These are phyloP conservation scores for Trifolium fragiferum DNA, from an alignment of 306 rosid species.

Conservation along the genomic window DNA sequence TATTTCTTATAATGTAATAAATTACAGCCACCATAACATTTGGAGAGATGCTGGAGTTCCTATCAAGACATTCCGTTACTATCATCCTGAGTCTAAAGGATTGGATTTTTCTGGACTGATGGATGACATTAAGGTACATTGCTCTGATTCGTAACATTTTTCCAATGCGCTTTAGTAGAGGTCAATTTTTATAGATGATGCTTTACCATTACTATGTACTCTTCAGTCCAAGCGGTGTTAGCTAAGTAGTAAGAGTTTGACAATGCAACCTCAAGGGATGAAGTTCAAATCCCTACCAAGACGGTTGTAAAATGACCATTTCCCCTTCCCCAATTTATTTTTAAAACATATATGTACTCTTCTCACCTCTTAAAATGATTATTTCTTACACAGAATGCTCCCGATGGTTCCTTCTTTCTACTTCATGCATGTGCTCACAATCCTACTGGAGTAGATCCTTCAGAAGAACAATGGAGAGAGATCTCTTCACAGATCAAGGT, in stretches of 20 bases:
- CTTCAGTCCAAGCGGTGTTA: background rate
- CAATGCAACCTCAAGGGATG: background rate
- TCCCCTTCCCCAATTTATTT: background rate
- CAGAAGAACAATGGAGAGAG: slow-evolving; percentile 94
- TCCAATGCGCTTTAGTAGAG: background rate
- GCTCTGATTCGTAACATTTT: slow-evolving; percentile 26
- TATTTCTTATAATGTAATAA: slow-evolving; percentile 36
- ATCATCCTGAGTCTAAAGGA: slow-evolving; percentile 87
- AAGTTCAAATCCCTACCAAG: background rate
- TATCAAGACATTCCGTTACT: slow-evolving; percentile 83
- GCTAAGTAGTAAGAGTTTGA: background rate
- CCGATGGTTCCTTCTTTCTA: slow-evolving; percentile 88
- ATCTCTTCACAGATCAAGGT: slow-evolving; percentile 84
- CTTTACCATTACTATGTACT: slow-evolving; percentile 36
- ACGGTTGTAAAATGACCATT: background rate
- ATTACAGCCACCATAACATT: slow-evolving; percentile 92
- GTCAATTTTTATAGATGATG: slow-evolving; percentile 17
- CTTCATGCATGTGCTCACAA: slow-evolving; percentile 99
- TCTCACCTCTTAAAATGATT: slow-evolving; percentile 30
- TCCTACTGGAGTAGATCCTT: slow-evolving; percentile 97
- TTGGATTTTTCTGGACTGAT: slow-evolving; percentile 80
- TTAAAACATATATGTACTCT: slow-evolving; percentile 10
- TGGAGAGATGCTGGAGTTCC: slow-evolving; percentile 96
- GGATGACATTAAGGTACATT: slow-evolving; percentile 67
- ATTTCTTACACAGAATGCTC: slow-evolving; percentile 74